A percentile compares a stretch with the other conserved stretches of the same genome.
These are phyloP conservation scores for Blepharisma japonicum DNA, from an alignment of 73 alveolate species.

Conservation along the genomic window DNA sequence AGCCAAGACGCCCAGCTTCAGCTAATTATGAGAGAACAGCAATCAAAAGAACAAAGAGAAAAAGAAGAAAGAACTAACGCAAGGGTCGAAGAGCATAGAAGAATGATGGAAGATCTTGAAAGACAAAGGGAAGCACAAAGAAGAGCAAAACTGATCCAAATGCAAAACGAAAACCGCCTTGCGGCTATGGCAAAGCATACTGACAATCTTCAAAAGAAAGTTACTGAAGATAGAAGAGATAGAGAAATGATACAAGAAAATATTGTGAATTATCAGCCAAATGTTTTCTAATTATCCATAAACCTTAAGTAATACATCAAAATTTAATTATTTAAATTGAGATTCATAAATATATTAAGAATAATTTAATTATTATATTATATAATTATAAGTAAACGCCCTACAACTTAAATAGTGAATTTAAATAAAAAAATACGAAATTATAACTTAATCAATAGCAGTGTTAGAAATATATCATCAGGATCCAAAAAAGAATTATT, in stretches of 20 bases:
- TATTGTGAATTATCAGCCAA: background rate
- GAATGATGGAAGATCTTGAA: constrained; percentile 2
- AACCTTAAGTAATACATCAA: no score
- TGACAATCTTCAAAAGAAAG: background rate
- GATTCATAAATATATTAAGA: no score
- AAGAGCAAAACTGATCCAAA: background rate
- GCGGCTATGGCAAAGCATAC: constrained; percentile 7
- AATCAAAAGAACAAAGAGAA: background rate
- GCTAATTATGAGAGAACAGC: constrained; percentile 9
- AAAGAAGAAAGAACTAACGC: background rate
- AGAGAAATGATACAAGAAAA: background rate
- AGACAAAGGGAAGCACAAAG: constrained; percentile 16
- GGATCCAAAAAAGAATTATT: no score
- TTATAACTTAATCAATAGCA: no score
- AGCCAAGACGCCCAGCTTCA: constrained; percentile 26
- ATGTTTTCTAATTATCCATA: background rate
- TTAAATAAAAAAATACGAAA: no score
- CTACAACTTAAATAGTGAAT: no score
- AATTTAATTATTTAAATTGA: no score
- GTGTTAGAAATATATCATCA: no score
- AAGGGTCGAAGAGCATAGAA: constrained; percentile 6
- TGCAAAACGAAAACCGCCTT: background rate
- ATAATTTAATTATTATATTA: no score
- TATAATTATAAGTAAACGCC: no score
- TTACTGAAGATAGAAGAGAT: background rate